Percentiles rank a stretch among this genome's conserved stretches.
phyloP scores from a whole-genome alignment of 2,329 filamentous ascomycete genomes.

The Aspergillus texensis region DNA sequence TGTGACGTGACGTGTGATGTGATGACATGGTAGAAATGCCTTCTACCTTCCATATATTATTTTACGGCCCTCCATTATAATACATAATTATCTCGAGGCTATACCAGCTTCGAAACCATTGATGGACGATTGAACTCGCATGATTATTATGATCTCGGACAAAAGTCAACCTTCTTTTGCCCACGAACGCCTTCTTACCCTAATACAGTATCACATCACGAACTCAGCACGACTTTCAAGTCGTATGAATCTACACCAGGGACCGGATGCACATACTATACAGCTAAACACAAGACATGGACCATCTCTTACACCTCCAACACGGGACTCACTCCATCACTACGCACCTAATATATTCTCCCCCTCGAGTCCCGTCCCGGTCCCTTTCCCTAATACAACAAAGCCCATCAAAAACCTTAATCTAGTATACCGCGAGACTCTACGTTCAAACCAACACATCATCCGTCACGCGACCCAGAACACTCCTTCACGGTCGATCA shows the following conservation, averaged over 20 bases:
- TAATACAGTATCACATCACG: background rate
- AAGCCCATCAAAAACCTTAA: background rate
- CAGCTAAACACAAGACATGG: background rate
- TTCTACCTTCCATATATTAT: slow-evolving; percentile 4
- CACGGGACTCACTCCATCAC: background rate
- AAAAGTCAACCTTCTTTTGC: background rate
- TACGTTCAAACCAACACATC: background rate
- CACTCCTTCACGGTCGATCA: background rate
- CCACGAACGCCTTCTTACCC: slow-evolving; percentile 6
- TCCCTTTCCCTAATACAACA: background rate
- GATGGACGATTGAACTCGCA: slow-evolving; percentile 9
- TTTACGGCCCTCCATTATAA: slow-evolving; percentile 6
- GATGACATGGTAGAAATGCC: slow-evolving; percentile 1
- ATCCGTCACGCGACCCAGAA: background rate
- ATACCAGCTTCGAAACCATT: background rate
- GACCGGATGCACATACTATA: background rate
- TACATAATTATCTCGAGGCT: slow-evolving; percentile 8
- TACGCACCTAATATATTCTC: background rate
- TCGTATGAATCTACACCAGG: background rate
- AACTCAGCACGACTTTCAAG: background rate
- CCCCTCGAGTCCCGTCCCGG: background rate
- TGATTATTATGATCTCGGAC: slow-evolving; percentile 13
- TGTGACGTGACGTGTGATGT: slow-evolving; percentile 4
- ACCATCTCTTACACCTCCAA: background rate
- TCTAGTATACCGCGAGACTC: background rate